Evolutionary conservation across 805 yeast species (phyloP).

Genomic region (Pichia paraexigua): DNA sequence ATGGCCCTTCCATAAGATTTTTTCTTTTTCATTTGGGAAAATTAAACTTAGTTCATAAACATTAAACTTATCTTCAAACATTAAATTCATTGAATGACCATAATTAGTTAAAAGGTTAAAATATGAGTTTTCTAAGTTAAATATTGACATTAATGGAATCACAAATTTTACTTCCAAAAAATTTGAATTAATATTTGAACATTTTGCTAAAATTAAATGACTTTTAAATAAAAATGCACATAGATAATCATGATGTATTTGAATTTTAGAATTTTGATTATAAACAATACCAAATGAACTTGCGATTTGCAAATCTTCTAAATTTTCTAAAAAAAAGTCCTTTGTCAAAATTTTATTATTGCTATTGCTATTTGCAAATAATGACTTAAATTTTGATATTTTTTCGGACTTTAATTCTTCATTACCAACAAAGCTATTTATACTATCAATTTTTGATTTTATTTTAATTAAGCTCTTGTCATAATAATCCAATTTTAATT

Average conservation of each 20-base stretch:
- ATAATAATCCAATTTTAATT: constrained; percentile 23
- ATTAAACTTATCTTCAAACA: constrained; percentile 36
- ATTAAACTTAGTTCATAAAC: constrained; percentile 39
- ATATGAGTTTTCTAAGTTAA: constrained; percentile 5
- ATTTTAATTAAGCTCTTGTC: constrained; percentile 14
- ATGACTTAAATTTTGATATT: constrained; percentile 12
- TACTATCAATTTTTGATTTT: constrained; percentile 15
- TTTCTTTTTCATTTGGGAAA: constrained; percentile 29
- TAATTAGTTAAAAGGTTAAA: constrained; percentile 22
- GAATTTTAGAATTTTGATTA: neutral
- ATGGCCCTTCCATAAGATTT: constrained; percentile 34
- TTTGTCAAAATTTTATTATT: neutral
- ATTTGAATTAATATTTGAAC: constrained; percentile 13
- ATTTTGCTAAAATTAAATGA: constrained; percentile 36
- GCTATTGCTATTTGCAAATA: constrained; percentile 3
- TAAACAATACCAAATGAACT: neutral
- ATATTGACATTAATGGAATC: constrained; percentile 36
- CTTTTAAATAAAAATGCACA: constrained; percentile 42
- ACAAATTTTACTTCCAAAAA: constrained; percentile 35
- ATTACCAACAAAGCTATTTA: constrained; percentile 18
- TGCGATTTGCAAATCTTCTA: neutral
- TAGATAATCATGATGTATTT: constrained; percentile 13
- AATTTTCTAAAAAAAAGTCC: neutral
- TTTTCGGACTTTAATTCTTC: constrained; percentile 15
- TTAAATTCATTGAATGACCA: constrained; percentile 33